Percentiles rank a stretch among this genome's conserved stretches.
Conservation (phyloP, 2,329 filamentous ascomycete genomes). For the Geosmithia putterillii region DNA sequence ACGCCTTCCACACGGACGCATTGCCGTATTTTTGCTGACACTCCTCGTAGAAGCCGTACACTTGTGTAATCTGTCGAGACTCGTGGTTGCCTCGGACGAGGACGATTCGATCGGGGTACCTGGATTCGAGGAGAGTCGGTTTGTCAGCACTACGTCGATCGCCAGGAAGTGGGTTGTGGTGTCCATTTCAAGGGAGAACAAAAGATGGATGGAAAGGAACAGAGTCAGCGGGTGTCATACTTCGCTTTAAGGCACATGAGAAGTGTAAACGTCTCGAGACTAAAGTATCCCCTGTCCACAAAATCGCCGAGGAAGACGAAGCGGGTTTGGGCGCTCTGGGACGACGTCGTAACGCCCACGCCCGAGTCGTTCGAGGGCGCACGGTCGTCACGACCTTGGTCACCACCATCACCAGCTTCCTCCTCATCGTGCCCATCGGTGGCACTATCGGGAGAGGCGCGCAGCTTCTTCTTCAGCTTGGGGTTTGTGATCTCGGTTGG, state of each 20-base stretch:
- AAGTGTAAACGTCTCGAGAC: slow-evolving; percentile 92
- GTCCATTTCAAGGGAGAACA: no score
- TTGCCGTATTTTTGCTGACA: slow-evolving; percentile 98
- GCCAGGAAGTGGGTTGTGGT: no score
- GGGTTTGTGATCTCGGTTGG: slow-evolving; percentile 81
- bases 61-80: slow-evolving; percentile 93
- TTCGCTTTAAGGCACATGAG: slow-evolving; percentile 85
- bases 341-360: slow-evolving; percentile 16
- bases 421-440: slow-evolving; percentile 33
- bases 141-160: slow-evolving; percentile 10
- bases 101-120: slow-evolving; percentile 90
- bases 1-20: slow-evolving; percentile 99
- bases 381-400: slow-evolving; percentile 22
- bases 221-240: slow-evolving; percentile 22
- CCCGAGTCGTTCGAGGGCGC: slow-evolving; percentile 19
- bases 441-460: slow-evolving; percentile 21
- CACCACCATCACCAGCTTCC: slow-evolving; percentile 35
- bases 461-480: slow-evolving; percentile 77
- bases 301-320: slow-evolving; percentile 72
- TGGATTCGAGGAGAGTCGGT: slow-evolving; percentile 18
- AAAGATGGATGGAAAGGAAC: no score
- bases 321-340: slow-evolving; percentile 39
- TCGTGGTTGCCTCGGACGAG: slow-evolving; percentile 97
- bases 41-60: slow-evolving; percentile 98
- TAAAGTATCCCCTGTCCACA: slow-evolving; percentile 95